These are phyloP conservation scores for Ceratobasidium sp. DNA, from an alignment of 1,284 basidiomycete genomes.

Conservation along the genomic window DNA sequence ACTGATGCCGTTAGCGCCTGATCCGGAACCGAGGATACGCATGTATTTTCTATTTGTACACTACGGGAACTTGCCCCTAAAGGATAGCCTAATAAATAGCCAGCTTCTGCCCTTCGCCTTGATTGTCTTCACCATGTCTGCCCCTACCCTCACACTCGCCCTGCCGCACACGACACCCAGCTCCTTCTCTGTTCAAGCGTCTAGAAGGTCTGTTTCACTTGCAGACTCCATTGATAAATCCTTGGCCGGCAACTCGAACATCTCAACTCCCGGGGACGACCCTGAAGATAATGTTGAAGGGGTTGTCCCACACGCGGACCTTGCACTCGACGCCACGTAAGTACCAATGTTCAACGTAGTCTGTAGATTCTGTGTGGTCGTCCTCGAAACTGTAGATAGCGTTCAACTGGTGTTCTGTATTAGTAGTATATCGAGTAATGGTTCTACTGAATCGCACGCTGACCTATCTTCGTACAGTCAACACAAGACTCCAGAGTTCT, in stretches of 20 bases:
- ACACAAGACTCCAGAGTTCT: slow-evolving; percentile 68
- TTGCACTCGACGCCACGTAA: slow-evolving; percentile 75
- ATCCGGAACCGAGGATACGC: no score
- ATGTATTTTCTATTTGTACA: no score
- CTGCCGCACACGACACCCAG: slow-evolving; percentile 23
- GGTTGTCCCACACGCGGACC: slow-evolving; percentile 64
- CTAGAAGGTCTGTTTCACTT: slow-evolving; percentile 24
- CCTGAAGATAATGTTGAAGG: slow-evolving; percentile 48
- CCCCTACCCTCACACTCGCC: slow-evolving; percentile 21
- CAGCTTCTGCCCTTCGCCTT: no score
- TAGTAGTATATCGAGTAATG: slow-evolving; percentile 19
- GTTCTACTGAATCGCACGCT: not conserved
- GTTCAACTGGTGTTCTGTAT: not conserved
- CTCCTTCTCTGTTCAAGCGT: slow-evolving; percentile 20
- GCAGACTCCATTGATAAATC: slow-evolving; percentile 14
- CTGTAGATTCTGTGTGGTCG: slow-evolving; percentile 43
- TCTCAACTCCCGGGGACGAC: slow-evolving; percentile 2
- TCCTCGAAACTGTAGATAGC: not conserved
- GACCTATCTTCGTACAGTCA: slow-evolving; percentile 56
- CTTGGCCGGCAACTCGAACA: slow-evolving; percentile 10
- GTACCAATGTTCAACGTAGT: no score
- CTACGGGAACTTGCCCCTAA: no score
- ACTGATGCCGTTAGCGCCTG: no score
- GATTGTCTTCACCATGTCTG: slow-evolving; percentile 5
- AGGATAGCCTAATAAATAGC: no score